These are phyloP conservation scores for Verticillium longisporum DNA, from an alignment of 2,329 filamentous ascomycete species.

Conservation along the genomic window DNA sequence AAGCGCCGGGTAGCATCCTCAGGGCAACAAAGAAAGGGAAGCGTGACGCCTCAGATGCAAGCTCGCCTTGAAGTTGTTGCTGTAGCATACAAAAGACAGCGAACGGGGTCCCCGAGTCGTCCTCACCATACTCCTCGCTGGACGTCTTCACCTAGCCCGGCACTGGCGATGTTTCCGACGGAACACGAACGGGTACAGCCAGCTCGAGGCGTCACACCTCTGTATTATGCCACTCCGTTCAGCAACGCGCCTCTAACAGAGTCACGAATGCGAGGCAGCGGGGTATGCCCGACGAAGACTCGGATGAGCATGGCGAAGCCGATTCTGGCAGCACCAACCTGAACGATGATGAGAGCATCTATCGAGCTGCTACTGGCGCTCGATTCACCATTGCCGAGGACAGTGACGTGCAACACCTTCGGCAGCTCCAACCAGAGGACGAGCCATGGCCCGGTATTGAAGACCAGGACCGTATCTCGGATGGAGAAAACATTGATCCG, in stretches of 20 bases:
- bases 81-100: slow-evolving; percentile 34
- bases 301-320: slow-evolving; percentile 18
- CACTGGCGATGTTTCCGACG: slow-evolving; percentile 21
- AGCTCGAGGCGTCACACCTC: slow-evolving; percentile 44
- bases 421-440: slow-evolving; percentile 40
- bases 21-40: slow-evolving; percentile 15
- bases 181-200: slow-evolving; percentile 23
- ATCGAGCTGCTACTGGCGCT: neutral
- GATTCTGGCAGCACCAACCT: slow-evolving; percentile 19
- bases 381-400: slow-evolving; percentile 10
- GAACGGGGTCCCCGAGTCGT: slow-evolving; percentile 51
- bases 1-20: slow-evolving; percentile 41
- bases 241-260: slow-evolving; percentile 52
- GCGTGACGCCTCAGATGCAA: slow-evolving; percentile 4
- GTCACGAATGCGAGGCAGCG: slow-evolving; percentile 18
- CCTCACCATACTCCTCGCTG: slow-evolving; percentile 48
- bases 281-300: slow-evolving; percentile 7
- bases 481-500: slow-evolving; percentile 47
- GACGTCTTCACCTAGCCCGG: slow-evolving; percentile 41
- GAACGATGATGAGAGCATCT: slow-evolving; percentile 17
- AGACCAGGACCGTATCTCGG: slow-evolving; percentile 35
- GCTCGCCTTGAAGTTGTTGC: slow-evolving; percentile 15
- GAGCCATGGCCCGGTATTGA: slow-evolving; percentile 52
- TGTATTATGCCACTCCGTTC: slow-evolving; percentile 70
- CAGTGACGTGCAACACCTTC: slow-evolving; percentile 23